phyloP scores from a whole-genome alignment of 768 basidiomycete genomes.

The Pisolithus albus region DNA sequence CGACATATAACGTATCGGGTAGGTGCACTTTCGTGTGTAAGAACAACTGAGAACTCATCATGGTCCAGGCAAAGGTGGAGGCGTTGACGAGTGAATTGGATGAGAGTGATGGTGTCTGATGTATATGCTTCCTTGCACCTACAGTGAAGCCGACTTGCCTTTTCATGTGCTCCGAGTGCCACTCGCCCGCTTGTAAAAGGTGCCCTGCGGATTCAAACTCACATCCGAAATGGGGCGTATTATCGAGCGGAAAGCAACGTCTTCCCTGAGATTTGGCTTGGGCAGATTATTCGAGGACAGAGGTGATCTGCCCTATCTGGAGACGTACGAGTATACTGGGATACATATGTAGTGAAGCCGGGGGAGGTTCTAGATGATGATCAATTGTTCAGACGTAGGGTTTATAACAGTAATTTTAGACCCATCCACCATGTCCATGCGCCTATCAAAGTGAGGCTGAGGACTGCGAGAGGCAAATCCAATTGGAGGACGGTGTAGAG shows the following conservation, averaged over 20 bases:
- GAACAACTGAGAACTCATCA: conserved; percentile 4
- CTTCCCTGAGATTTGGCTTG: neutral
- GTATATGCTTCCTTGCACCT: neutral
- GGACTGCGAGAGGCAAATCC: conserved; percentile 52
- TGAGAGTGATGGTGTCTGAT: conserved; percentile 47
- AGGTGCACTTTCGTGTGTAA: conserved; percentile 18
- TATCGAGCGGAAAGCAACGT: conserved; percentile 57
- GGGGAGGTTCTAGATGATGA: neutral
- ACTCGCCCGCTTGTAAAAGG: conserved; percentile 60
- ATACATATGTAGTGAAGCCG: neutral
- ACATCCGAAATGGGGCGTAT: conserved; percentile 66
- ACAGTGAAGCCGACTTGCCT: neutral
- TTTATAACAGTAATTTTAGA: conserved; percentile 38
- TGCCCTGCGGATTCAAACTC: conserved; percentile 58
- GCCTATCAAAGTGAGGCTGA: conserved; percentile 48
- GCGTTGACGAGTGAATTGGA: conserved; percentile 57
- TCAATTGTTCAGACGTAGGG: neutral
- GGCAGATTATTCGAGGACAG: neutral
- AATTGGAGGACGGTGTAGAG: conserved; percentile 68
- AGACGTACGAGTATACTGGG: neutral
- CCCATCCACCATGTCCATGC: conserved; percentile 58
- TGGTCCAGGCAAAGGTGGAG: conserved; percentile 54
- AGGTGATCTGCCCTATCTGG: neutral
- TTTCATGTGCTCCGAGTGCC: neutral
- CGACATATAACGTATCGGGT: conserved; percentile 62